phyloP scores from a whole-genome alignment of 768 basidiomycete genomes.

The Multifurca ochricompacta region DNA sequence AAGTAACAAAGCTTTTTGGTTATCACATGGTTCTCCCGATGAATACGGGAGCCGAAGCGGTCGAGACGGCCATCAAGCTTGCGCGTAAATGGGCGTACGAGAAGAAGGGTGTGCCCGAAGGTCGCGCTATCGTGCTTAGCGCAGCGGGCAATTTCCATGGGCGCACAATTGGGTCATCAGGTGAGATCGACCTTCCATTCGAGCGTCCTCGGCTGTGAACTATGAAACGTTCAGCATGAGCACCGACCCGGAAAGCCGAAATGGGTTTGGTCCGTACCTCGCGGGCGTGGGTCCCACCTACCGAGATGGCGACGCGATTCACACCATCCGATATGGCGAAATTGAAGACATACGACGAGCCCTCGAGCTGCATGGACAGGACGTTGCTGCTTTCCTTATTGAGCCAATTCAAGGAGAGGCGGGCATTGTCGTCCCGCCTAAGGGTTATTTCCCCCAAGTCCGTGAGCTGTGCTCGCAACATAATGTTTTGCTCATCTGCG shows the following conservation, averaged over 20 bases:
- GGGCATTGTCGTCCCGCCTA: conserved; percentile 87
- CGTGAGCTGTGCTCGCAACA: conserved; percentile 84
- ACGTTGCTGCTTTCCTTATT: conserved; percentile 88
- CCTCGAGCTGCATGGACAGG: conserved; percentile 68
- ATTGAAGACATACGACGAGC: conserved; percentile 77
- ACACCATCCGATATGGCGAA: conserved; percentile 75
- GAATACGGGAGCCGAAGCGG: conserved; percentile 99
- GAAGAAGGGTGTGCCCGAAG: conserved; percentile 73
- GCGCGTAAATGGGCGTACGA: conserved; percentile 96
- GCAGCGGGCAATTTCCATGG: conserved; percentile 95
- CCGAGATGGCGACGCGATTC: conserved; percentile 42
- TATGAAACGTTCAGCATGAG: conserved; percentile 58
- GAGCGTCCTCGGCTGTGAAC: not conserved
- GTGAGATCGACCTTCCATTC: conserved; percentile 28
- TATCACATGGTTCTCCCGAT: conserved; percentile 97
- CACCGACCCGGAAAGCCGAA: conserved; percentile 85
- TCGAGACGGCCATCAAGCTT: conserved; percentile 94
- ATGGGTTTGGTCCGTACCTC: conserved; percentile 88
- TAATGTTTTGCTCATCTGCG: conserved; percentile 93
- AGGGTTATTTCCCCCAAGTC: conserved; percentile 74
- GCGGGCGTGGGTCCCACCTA: conserved; percentile 76
- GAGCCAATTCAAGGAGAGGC: conserved; percentile 99
- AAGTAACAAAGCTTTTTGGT: conserved; percentile 74
- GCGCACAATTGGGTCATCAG: conserved; percentile 85
- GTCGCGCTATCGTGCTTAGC: conserved; percentile 78